These are phyloP conservation scores for Pythium sukuiense DNA, from an alignment of 352 stramenopile genomes.

Conservation along the genomic window DNA sequence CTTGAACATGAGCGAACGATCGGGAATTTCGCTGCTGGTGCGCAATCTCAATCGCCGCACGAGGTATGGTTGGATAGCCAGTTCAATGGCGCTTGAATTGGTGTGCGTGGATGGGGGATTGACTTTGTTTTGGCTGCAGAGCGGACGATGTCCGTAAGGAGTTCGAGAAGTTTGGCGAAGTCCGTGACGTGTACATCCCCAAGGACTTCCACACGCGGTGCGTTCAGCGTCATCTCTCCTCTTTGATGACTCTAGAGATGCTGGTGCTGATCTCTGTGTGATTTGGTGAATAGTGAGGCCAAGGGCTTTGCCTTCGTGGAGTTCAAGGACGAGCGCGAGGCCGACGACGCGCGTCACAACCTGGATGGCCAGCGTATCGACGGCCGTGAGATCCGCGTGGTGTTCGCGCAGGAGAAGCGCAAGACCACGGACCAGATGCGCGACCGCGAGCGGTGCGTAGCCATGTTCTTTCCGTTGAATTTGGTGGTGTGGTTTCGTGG, in stretches of 20 bases:
- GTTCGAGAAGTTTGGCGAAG: conserved; percentile 93
- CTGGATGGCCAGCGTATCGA: conserved; percentile 92
- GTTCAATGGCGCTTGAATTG: conserved; percentile 1
- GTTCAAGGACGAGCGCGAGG: conserved; percentile 91
- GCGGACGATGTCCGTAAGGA: conserved; percentile 90
- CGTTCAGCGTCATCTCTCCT: conserved; percentile 1
- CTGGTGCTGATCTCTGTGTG: not conserved
- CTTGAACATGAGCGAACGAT: conserved; percentile 27
- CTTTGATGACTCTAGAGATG: too few species aligned
- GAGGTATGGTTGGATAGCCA: conserved; percentile 38
- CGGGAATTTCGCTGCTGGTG: conserved; percentile 92
- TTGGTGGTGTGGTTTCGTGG: not conserved
- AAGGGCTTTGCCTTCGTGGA: conserved; percentile 97
- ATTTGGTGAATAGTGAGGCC: conserved; percentile 56
- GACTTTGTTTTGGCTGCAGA: conserved; percentile 31
- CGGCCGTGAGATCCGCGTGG: conserved; percentile 92
- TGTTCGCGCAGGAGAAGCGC: conserved; percentile 95
- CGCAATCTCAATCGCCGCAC: conserved; percentile 92
- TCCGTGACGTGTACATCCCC: conserved; percentile 96
- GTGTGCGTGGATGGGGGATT: conserved; percentile 1
- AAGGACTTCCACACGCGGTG: conserved; percentile 93
- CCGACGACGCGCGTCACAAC: conserved; percentile 88
- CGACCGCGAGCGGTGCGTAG: conserved; percentile 66
- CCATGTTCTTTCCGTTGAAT: not conserved
- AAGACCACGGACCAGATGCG: conserved; percentile 96